A percentile compares a stretch with the other conserved stretches of the same genome.
These are phyloP conservation scores for Oleoguttula mirabilis DNA, from an alignment of 495 filamentous ascomycete species.

Conservation along the genomic window DNA sequence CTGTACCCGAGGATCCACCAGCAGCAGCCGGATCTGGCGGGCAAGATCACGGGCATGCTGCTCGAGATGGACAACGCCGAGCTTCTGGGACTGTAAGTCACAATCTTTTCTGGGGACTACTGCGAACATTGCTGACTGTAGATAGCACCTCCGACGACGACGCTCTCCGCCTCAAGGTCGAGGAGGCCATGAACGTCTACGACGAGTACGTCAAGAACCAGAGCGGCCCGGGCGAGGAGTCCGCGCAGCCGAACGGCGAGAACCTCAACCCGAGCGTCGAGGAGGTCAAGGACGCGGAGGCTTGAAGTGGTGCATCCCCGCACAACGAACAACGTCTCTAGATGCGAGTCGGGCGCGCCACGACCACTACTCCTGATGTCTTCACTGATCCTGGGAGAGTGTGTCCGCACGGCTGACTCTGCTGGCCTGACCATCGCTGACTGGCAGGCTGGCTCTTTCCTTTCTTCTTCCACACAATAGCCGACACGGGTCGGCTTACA, in stretches of 20 bases:
- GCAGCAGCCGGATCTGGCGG: slow-evolving; percentile 85
- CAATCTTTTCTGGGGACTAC: no score
- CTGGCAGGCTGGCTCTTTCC: no score
- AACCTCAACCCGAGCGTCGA: slow-evolving; percentile 16
- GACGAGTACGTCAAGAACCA: slow-evolving; percentile 95
- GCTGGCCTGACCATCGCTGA: no score
- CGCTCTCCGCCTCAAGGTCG: slow-evolving; percentile 85
- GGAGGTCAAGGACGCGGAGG: slow-evolving; percentile 19
- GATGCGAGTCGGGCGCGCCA: no score
- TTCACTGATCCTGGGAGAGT: no score
- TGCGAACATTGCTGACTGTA: no score
- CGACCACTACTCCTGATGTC: no score
- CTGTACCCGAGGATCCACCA: slow-evolving; percentile 95
- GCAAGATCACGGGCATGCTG: slow-evolving; percentile 99
- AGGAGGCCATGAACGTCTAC: slow-evolving; percentile 91
- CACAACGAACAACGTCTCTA: no score
- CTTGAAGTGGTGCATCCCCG: no score
- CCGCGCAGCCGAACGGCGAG: slow-evolving; percentile 15
- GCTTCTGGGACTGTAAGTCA: slow-evolving; percentile 84
- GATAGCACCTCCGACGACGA: slow-evolving; percentile 82
- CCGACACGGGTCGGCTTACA: no score
- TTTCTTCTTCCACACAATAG: no score
- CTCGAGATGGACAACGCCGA: slow-evolving; percentile 97
- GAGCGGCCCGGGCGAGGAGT: slow-evolving; percentile 27
- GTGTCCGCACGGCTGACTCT: no score